A percentile compares a stretch with the other conserved stretches of the same genome.
Conservation (phyloP, 352 stramenopile genomes). For the Globisporangium nodosum region DNA sequence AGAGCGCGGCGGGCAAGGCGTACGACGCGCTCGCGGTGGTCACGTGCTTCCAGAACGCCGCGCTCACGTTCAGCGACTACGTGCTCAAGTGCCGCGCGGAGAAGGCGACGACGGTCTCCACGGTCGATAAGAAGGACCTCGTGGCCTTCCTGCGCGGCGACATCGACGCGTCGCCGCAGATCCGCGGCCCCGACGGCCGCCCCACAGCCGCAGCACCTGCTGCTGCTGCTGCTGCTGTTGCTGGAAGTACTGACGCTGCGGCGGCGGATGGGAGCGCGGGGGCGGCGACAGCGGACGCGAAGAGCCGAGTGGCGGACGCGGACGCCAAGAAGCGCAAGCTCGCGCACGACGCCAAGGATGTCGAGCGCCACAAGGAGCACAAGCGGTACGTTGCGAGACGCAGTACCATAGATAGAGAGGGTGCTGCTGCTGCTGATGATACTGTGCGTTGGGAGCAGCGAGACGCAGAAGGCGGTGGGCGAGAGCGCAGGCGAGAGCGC, state of each 20-base stretch:
- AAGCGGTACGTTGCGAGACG: constrained; percentile 12
- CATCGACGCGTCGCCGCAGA: constrained; percentile 74
- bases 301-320: constrained; percentile 13
- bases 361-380: constrained; percentile 37
- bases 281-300: neutral
- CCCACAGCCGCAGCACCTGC: neutral
- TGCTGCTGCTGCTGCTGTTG: neutral
- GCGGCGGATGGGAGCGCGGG: constrained; percentile 2
- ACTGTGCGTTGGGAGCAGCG: constrained; percentile 4
- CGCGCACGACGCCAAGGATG: constrained; percentile 19
- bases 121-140: constrained; percentile 86
- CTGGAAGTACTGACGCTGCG: neutral
- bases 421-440: too few relatives aligned
- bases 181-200: constrained; percentile 25
- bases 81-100: constrained; percentile 77
- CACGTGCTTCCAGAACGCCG: constrained; percentile 75
- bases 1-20: constrained; percentile 66
- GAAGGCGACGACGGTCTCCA: constrained; percentile 78
- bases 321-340: constrained; percentile 43
- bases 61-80: constrained; percentile 77
- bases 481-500: constrained; percentile 27
- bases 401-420: neutral
- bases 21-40: constrained; percentile 80
- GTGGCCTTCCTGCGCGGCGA: constrained; percentile 81
- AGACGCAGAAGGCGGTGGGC: constrained; percentile 22